phyloP scores from a whole-genome alignment of 495 filamentous ascomycete species.

The Lasiosphaeriaceae sp. region DNA sequence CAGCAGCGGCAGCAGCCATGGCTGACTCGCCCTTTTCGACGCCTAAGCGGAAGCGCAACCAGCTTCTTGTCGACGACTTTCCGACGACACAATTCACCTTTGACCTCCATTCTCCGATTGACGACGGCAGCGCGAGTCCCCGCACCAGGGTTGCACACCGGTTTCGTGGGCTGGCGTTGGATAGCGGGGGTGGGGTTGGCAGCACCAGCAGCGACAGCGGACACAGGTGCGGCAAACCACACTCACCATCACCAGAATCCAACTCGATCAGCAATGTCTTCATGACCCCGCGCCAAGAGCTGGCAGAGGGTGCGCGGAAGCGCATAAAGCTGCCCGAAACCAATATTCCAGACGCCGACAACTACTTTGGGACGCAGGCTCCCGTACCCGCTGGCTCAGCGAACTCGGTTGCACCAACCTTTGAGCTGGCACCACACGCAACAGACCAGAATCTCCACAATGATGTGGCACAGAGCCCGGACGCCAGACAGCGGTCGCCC shows the following conservation, averaged over 20 bases:
- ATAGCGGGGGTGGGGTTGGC: conserved; percentile 42
- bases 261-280: conserved; percentile 10
- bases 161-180: conserved; percentile 58
- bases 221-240: conserved; percentile 25
- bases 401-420: not conserved
- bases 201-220: conserved; percentile 28
- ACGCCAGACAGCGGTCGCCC: not conserved
- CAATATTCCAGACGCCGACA: conserved; percentile 17
- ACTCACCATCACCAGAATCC: conserved; percentile 18
- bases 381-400: not conserved
- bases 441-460: not conserved
- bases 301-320: conserved; percentile 29
- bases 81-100: conserved; percentile 33
- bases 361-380: not conserved
- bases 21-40: conserved; percentile 30
- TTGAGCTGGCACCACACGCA: not conserved
- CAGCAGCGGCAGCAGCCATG: conserved; percentile 14
- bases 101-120: conserved; percentile 24
- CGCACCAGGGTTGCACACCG: conserved; percentile 59
- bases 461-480: not conserved
- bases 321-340: conserved; percentile 31
- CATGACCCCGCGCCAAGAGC: conserved; percentile 22
- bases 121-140: conserved; percentile 52
- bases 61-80: conserved; percentile 22
- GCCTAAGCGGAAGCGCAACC: conserved; percentile 47